Evolutionary conservation across 2,329 filamentous ascomycete genomes (phyloP).

Genomic region (Dactylellina drechsleri): DNA sequence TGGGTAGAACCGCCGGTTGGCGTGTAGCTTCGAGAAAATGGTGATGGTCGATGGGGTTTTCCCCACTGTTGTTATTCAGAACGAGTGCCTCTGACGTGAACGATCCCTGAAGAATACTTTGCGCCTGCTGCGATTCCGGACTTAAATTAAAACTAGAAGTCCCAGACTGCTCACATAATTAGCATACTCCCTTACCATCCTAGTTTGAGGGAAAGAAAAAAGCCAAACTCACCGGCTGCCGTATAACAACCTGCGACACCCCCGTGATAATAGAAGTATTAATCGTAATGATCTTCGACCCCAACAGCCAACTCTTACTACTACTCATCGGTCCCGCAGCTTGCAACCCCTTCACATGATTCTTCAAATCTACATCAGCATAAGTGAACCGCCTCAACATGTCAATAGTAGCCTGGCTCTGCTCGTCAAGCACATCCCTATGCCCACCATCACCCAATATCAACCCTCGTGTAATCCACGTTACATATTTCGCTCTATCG

Average conservation of each 20-base stretch:
- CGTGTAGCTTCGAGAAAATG: constrained; percentile 63
- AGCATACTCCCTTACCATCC: constrained; percentile 2
- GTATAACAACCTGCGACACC: constrained; percentile 65
- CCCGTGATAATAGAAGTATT: constrained; percentile 65
- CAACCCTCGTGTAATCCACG: constrained; percentile 88
- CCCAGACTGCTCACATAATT: constrained; percentile 60
- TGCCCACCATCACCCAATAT: constrained; percentile 80
- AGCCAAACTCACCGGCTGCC: constrained; percentile 57
- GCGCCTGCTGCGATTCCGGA: constrained; percentile 56
- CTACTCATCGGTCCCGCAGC: constrained; percentile 62
- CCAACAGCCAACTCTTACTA: constrained; percentile 66
- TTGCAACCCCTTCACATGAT: constrained; percentile 62
- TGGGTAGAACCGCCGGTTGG: constrained; percentile 74
- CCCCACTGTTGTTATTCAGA: constrained; percentile 15
- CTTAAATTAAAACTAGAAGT: constrained; percentile 62
- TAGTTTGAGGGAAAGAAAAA: background rate
- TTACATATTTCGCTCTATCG: constrained; percentile 83
- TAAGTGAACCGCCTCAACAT: constrained; percentile 91
- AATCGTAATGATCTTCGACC: constrained; percentile 66
- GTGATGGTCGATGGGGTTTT: constrained; percentile 57
- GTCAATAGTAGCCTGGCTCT: constrained; percentile 91
- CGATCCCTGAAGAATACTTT: constrained; percentile 54
- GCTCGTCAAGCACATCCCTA: constrained; percentile 82
- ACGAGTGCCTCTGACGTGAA: constrained; percentile 39
- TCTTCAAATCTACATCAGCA: constrained; percentile 74